A percentile compares a stretch with the other conserved stretches of the same genome.
Evolutionary conservation across 2,329 filamentous ascomycete genomes (phyloP).

Genomic region (Claviceps purpurea): DNA sequence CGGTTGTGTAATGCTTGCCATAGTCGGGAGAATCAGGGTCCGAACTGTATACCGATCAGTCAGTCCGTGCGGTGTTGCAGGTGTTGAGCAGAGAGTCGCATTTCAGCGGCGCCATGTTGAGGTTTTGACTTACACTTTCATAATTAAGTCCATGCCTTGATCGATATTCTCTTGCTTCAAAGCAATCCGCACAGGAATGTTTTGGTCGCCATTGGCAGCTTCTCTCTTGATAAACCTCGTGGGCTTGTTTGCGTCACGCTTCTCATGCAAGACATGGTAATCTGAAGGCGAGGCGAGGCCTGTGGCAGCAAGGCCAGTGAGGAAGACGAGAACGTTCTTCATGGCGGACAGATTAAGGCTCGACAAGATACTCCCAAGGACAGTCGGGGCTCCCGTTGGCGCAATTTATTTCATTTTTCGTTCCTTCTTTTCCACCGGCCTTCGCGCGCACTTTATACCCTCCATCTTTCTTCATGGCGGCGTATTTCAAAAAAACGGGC

Average conservation of each 20-base stretch:
- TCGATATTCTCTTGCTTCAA: conserved; percentile 33
- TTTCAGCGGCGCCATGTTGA: background rate
- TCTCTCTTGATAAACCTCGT: conserved; percentile 14
- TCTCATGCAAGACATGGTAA: conserved; percentile 20
- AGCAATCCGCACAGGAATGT: conserved; percentile 27
- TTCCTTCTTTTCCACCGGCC: no score
- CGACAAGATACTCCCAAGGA: no score
- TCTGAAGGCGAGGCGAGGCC: conserved; percentile 8
- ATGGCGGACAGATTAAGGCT: conserved; percentile 2
- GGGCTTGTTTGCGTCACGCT: conserved; percentile 9
- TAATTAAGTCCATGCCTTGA: conserved; percentile 28
- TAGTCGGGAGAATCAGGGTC: conserved; percentile 32
- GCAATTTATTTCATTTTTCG: no score
- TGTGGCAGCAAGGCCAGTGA: conserved; percentile 10
- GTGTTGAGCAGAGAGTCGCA: no score
- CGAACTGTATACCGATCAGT: conserved; percentile 10
- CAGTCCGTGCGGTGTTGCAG: background rate
- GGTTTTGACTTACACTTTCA: conserved; percentile 20
- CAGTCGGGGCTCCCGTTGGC: no score
- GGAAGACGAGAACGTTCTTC: conserved; percentile 9
- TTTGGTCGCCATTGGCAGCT: conserved; percentile 7
- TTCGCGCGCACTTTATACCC: no score
- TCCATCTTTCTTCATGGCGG: no score
- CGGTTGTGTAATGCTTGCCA: conserved; percentile 32
- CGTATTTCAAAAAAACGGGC: no score